phyloP scores from a whole-genome alignment of 2,329 filamentous ascomycete genomes.

The Colletotrichum filicis region DNA sequence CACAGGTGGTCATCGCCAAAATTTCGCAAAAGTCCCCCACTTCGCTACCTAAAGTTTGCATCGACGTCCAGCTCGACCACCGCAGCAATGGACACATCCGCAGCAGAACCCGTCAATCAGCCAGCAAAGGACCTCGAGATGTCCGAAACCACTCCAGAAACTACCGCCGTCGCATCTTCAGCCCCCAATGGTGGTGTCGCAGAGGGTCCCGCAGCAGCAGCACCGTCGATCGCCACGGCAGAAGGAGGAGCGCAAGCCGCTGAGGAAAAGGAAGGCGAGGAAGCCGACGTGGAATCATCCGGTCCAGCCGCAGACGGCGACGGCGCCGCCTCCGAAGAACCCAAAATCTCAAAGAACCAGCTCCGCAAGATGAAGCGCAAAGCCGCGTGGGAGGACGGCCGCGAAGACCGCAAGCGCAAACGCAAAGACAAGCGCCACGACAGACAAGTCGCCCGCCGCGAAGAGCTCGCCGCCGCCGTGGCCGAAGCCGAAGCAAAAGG shows the following conservation, averaged over 20 bases:
- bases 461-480: constrained; percentile 61
- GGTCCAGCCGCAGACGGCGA: neutral
- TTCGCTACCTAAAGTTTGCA: constrained; percentile 24
- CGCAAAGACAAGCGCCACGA: constrained; percentile 66
- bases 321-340: neutral
- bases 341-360: constrained; percentile 82
- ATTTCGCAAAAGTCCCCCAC: constrained; percentile 34
- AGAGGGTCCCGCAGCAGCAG: neutral
- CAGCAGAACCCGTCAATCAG: constrained; percentile 5
- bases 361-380: constrained; percentile 80
- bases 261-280: neutral
- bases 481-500: constrained; percentile 55
- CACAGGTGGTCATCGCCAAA: constrained; percentile 21
- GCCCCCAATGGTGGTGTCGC: constrained; percentile 16
- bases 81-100: constrained; percentile 3
- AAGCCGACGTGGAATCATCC: neutral
- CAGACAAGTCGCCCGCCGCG: constrained; percentile 59
- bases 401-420: constrained; percentile 64
- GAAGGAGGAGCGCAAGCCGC: constrained; percentile 10
- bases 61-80: neutral
- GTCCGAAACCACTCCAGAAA: neutral
- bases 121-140: constrained; percentile 11
- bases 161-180: neutral
- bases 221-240: neutral
- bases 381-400: constrained; percentile 80